Base-by-base conservation (phyloP, 177 flowering plant genomes). In the Tripterygium wilfordii region DNA sequence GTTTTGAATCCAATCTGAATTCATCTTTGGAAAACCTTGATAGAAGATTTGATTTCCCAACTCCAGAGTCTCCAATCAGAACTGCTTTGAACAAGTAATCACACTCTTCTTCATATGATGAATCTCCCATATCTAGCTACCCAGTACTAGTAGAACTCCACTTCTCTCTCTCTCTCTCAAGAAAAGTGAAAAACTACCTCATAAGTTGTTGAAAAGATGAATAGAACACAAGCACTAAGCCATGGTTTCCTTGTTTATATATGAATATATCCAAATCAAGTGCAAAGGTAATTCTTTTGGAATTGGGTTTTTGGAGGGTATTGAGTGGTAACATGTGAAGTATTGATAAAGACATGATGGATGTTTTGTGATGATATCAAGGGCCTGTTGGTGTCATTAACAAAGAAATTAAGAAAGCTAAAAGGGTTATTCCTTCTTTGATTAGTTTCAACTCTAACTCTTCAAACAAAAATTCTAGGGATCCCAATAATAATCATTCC, bases 61-160 rank as follows among this genome's bases (percentile, higher is more conserved):
- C 94, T 0, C 76, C 94, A 0, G 88, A 78, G 49, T 85, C 95
- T 0, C 95, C 95, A 6, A 80, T 71, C 36, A 85, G 53, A 38
- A 85, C 83, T 0, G 83, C 71, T 65, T 85, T 85, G 53, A 85
- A 85, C 6, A 82, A 68, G 46, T 82, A 85, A 64, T 85, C 95
- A 49, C 95, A 82, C 72, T 82, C 87, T 26, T 80, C 85, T 13
- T 82, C 88, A 27, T 61, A 67, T 12, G 70, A 52, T 30, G 51
- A 51, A 10, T 24, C 66, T 53, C 48, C 56, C 45, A 45, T 48
- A 9, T 0, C 16, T 32, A 22, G 15, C 22, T 14, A 15, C 2
- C 18, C 10, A n/a, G n/a, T n/a, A n/a, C n/a, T n/a, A n/a, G n/a
- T n/a, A n/a, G n/a, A n/a, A n/a, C n/a, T n/a, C n/a, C n/a, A n/a